Evolutionary conservation across 2,329 filamentous ascomycete genomes (phyloP), one percentile per base, ranked within the genome.

Genomic region (Colletotrichum sp.): DNA sequence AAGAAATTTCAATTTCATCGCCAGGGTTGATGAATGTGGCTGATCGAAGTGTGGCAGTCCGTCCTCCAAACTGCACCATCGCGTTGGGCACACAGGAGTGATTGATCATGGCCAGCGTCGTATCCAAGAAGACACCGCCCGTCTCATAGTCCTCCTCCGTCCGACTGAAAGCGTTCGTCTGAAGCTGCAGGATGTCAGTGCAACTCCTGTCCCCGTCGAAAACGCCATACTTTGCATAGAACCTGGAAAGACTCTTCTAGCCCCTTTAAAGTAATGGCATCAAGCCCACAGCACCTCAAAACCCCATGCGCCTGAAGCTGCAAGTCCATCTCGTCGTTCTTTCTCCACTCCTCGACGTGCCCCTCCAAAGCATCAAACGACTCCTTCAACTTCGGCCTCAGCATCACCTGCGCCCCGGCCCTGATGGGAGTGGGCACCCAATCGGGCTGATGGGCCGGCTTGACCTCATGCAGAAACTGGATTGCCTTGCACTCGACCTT

Each of bases 81-180:
- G 91, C 90, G 78, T 92, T 93, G 5, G 92, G 92, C 4, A 88
- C 81, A 77, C 92, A 93, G 0, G 91, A 91, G 80, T 93, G 92
- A 77, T 93, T 93, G 27, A 88, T 87, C 88, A 92, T 91, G 74
- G 91, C 89, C 57, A 92, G 84, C 5, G 82, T 86, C 1, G 89
- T 86, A 77, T 92, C 89, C 49, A 93, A 83, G 77, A 91, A 93
- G 34, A 92, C 84, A 29, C 90, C 91, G 2, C 86, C 89, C 9
- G 89, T 81, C 36, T 77, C 72, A 49, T 57, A 59, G 78, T 93
- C 90, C 3, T 84, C 81, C 69, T 92, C 90, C 30, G 86, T 85
- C 69, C 90, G 85, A 79, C 91, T 90, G 80, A 93, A 93, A 6
- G 90, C 87, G 82, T 93, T 93, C 49, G 91, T 91, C 80, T 91